Base-by-base conservation (phyloP, 1,139 yeast genomes). In the Blastobotrys persicus region DNA sequence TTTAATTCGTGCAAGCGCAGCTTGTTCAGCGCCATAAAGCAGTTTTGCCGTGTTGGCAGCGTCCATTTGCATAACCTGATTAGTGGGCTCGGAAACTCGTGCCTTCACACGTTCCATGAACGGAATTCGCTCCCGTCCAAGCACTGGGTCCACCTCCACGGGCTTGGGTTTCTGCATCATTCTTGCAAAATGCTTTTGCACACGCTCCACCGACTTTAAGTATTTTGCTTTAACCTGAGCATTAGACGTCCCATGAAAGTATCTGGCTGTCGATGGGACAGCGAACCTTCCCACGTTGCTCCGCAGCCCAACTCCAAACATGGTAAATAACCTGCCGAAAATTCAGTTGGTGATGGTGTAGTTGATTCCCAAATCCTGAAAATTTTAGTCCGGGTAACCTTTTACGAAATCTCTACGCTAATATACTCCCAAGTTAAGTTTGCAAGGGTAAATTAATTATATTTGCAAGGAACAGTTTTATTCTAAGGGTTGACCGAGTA, bases 11-110 rank as follows among this genome's bases (percentile, higher is more conserved):
- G 74, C 75, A 50, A 77, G 66, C 44, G 79, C 71, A 4, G 85
- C 78, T 65, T 78, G 81, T 73, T 80, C 82, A 3, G 95, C 94
- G 42, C 96, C 95, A 59, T 77, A 85, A 51, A 88, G 64, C 53
- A 89, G 73, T 63, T 81, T 85, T 55, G 88, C 94, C 49, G 88
- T 83, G 61, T 87, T 89, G 38, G 71, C 73, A 4, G 64, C 48
- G 38, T 59, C 56, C 39, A 68, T 55, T 2, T 57, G 55, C 45
- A 59, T 64, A 55, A 79, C 68, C 54, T 79, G 75, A 61, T 78
- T 75, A 13, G 83, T 80, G 14, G 85, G 83, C 60, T 83, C 88
- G 41, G 75, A 73, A 31, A 85, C 70, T 58, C 83, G 84, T 31
- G 87, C 79, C 58, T 76, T 74, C 49, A 89, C 74, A 65, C 96